phyloP scores from a whole-genome alignment of 257 asterid genomes.

The Solanum pinnatisectum region DNA sequence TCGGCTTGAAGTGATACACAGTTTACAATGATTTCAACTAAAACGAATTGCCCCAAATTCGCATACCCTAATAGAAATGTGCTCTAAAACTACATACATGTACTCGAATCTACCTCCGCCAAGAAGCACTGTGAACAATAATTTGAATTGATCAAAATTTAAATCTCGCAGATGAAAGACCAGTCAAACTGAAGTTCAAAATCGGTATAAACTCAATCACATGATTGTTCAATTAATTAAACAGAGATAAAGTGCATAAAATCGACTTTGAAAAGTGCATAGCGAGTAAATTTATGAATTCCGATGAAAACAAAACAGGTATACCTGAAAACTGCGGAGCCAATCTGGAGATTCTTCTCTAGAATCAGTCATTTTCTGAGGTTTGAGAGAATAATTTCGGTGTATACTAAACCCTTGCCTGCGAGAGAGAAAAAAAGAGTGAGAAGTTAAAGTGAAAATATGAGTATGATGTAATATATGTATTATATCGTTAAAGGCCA shows the following conservation, averaged over 20 bases:
- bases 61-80: not conserved
- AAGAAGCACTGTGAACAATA: not conserved
- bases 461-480: not conserved
- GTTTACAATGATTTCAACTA: not conserved
- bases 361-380: slow-evolving; percentile 29
- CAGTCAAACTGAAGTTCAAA: not conserved
- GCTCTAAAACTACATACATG: not conserved
- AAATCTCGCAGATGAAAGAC: not conserved
- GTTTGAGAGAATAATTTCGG: not conserved
- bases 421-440: not conserved
- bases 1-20: not conserved
- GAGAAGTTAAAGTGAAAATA: not conserved
- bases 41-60: not conserved
- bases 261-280: not conserved
- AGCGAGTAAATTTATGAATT: not conserved
- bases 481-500: not conserved
- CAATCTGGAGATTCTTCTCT: slow-evolving; percentile 92
- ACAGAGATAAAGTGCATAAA: not conserved
- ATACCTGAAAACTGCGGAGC: slow-evolving; percentile 76
- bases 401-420: not conserved
- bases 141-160: not conserved
- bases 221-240: not conserved
- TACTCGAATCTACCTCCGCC: not conserved
- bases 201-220: not conserved
- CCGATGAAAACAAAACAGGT: not conserved